Evolutionary conservation across 768 basidiomycete genomes (phyloP), one percentile per base, ranked within the genome.

Genomic region (Mycena leptocephala): DNA sequence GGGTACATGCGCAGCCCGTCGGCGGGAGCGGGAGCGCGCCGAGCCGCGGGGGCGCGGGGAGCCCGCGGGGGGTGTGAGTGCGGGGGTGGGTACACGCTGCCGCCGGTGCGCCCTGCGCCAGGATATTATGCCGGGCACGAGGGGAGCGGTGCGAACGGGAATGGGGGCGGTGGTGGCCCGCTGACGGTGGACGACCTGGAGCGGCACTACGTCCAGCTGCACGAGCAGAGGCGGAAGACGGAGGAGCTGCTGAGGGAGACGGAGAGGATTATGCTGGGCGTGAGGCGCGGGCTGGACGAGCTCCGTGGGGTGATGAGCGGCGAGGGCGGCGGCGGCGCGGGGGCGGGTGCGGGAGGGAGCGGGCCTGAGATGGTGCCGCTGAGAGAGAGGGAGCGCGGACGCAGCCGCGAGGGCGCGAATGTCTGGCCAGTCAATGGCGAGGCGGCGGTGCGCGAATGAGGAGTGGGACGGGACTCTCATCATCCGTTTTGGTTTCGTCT

Each of bases 181-280:
- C 88, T 88, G 61, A 92, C 91, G 20, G 79, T 90, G 64, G 80
- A 80, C 9, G 96, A 96, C 77, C 85, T 96, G 76, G 94, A 94
- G 83, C 86, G 91, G 70, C 95, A 96, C 82, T 95, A 95, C 79
- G 79, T 84, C 24, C 90, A 93, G 79, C 87, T 97, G 68, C 84
- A 86, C 5, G 91, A 93, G 79, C 89, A 94, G 81, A 91, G 92
- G 83, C 86, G 86, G 80, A 86, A 89, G 82, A 86, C 94, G 85
- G 91, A 95, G 84, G 95, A 95, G 81, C 88, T 96, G 91, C 83
- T 95, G 73, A 90, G 93, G 78, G 90, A 88, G 85, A 96, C 95
- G 79, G 94, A 96, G 68, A 85, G 89, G 82, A 83, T 96, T 85
- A 92, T 96, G 89, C 88, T 85, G 43, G 92, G 92, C 28, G 86